Evolutionary conservation across 495 filamentous ascomycete genomes (phyloP), one percentile per base, ranked within the genome.

Genomic region (Neurospora pannonica): DNA sequence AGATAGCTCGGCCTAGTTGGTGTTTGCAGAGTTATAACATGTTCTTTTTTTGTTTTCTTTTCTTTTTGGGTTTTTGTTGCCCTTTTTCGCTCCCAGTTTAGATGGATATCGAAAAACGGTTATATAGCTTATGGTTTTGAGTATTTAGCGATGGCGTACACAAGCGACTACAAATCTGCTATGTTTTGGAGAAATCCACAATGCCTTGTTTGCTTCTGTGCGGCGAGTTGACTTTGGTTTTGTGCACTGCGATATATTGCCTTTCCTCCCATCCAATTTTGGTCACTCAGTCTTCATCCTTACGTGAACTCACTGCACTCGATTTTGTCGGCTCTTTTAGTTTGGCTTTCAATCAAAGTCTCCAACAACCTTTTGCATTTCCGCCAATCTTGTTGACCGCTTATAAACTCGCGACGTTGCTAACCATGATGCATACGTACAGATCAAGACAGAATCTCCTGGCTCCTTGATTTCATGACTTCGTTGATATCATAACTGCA

Each of bases 131-230:
- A 40, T 73, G 71, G 71, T 70, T 75, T 70, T 76, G 70, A 73
- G 39, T 40, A 71, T 78, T 77, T 76, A 82, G 79, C 82, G 80
- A 78, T 39, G 82, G 82, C 82, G 81, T 78, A 83, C 71, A 80
- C 79, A 77, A 80, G 28, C 28, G 54, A 34, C 28, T 62, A 9
- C 24, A 31, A 62, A 34, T 34, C n/a, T 62, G 54, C 13, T 9
- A 62, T 62, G 15, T 62, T 62, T 62, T 31, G 48, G 54, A 62
- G 28, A 34, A 7, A 9, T 0, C 54, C 54, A 34, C 15, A 4
- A 34, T 34, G 54, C 7, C 11, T 34, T n/a, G n/a, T n/a, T 19
- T 28, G 11, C 5, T 62, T 34, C 24, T 15, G 15, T 34, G 3
- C 54, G n/a, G 4, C 46, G 21, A 24, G 5, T 54, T 28, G 19